Evolutionary conservation across 2,329 filamentous ascomycete species (phyloP).

Genomic region (Botryosphaeria agaves): DNA sequence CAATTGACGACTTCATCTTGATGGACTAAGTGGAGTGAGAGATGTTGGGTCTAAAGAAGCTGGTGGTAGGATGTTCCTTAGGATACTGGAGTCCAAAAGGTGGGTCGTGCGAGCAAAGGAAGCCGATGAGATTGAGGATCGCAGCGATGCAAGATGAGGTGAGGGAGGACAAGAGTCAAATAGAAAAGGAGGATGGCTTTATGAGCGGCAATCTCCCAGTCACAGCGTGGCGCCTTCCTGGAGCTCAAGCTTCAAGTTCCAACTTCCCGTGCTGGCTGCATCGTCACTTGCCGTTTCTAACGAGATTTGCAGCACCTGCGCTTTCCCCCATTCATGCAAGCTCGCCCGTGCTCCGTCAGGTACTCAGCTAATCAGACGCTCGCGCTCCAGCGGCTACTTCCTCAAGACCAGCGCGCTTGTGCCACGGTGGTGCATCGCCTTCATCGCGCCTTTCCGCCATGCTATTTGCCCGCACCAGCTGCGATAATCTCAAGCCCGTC

Average conservation of each 20-base stretch:
- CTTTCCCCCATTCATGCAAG: too few species aligned
- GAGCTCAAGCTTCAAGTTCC: too few species aligned
- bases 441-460: too few species aligned
- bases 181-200: background rate
- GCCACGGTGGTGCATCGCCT: too few species aligned
- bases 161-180: background rate
- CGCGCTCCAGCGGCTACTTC: too few species aligned
- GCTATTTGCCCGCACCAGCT: too few species aligned
- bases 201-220: background rate
- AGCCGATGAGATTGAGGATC: background rate
- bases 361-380: too few species aligned
- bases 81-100: background rate
- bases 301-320: too few species aligned
- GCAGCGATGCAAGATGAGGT: background rate
- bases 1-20: slow-evolving; percentile 16
- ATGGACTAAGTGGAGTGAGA: slow-evolving; percentile 1
- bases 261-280: background rate
- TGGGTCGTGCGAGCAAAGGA: background rate
- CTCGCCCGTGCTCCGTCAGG: too few species aligned
- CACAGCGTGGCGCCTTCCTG: background rate
- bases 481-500: too few species aligned
- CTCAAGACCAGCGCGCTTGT: too few species aligned
- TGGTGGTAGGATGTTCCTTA: background rate
- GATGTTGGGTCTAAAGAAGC: background rate
- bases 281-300: too few species aligned